Evolutionary conservation across 2,329 filamentous ascomycete species (phyloP).

Genomic region (Pseudocercospora macadamiae): DNA sequence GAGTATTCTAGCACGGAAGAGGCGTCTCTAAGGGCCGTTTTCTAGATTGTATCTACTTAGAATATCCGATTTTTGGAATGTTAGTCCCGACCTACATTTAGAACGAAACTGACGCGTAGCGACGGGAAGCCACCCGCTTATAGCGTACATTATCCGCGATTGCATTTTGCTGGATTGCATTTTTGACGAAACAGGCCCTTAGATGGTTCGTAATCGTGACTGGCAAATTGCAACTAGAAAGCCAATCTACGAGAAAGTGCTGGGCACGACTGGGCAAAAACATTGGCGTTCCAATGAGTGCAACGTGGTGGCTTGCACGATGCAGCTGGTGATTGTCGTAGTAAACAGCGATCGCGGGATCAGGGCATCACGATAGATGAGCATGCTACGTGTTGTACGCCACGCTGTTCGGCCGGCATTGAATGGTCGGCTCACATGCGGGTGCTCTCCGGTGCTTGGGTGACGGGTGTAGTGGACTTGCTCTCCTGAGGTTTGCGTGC

Average conservation of each 20-base stretch:
- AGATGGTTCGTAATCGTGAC: not conserved
- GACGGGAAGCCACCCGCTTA: not conserved
- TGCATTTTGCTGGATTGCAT: not conserved
- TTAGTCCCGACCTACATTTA: no score
- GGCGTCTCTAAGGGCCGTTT: not conserved
- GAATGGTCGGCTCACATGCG: not conserved
- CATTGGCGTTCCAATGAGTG: not conserved
- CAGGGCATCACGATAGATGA: not conserved
- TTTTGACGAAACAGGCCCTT: not conserved
- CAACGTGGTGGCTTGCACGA: no score
- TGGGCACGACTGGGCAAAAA: conserved; percentile 1
- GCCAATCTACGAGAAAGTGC: not conserved
- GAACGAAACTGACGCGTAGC: not conserved
- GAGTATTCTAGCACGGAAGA: not conserved
- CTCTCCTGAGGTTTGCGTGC: not conserved
- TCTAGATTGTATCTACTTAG: no score
- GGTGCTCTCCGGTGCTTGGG: not conserved
- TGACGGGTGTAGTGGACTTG: not conserved
- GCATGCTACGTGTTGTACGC: not conserved
- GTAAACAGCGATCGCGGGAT: not conserved
- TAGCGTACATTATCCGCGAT: not conserved
- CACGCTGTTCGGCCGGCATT: not conserved
- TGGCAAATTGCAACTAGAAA: no score
- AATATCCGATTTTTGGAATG: no score
- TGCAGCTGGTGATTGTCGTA: not conserved